These are phyloP conservation scores for Triadica sebifera DNA, from an alignment of 345 rosid species.

Conservation along the genomic window DNA sequence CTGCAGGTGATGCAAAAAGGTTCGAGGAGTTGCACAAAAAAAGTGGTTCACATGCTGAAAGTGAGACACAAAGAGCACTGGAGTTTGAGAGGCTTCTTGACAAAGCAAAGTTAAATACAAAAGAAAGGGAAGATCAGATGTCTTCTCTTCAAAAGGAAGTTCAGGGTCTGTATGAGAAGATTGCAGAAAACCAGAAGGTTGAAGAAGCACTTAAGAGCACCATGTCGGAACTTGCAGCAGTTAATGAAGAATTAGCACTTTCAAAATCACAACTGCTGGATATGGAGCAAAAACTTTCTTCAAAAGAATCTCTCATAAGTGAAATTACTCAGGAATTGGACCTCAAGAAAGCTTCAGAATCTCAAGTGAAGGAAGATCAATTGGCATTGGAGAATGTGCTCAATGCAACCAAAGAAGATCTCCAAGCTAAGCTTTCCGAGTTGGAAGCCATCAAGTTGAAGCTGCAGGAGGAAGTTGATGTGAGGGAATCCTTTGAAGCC, in stretches of 20 bases:
- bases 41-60: constrained; percentile 74
- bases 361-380: constrained; percentile 56
- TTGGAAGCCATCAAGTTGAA: constrained; percentile 47
- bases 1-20: constrained; percentile 61
- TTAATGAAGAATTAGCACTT: constrained; percentile 60
- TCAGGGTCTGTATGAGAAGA: constrained; percentile 57
- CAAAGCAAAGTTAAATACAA: constrained; percentile 48
- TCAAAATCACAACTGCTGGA: constrained; percentile 59
- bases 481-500: constrained; percentile 45
- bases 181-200: constrained; percentile 61
- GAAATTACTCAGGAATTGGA: constrained; percentile 63
- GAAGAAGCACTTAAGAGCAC: constrained; percentile 68
- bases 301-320: constrained; percentile 56
- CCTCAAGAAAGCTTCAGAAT: constrained; percentile 60
- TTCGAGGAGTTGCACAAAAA: constrained; percentile 80
- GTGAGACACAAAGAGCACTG: constrained; percentile 64
- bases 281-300: constrained; percentile 56
- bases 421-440: constrained; percentile 53
- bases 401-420: constrained; percentile 49
- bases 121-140: constrained; percentile 65
- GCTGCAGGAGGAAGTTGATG: constrained; percentile 50
- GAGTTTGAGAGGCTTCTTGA: constrained; percentile 77
- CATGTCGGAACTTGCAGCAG: constrained; percentile 53
- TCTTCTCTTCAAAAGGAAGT: constrained; percentile 63
- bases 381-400: constrained; percentile 49